phyloP scores from a whole-genome alignment of 352 stramenopile genomes.

The Globisporangium cederbergense region DNA sequence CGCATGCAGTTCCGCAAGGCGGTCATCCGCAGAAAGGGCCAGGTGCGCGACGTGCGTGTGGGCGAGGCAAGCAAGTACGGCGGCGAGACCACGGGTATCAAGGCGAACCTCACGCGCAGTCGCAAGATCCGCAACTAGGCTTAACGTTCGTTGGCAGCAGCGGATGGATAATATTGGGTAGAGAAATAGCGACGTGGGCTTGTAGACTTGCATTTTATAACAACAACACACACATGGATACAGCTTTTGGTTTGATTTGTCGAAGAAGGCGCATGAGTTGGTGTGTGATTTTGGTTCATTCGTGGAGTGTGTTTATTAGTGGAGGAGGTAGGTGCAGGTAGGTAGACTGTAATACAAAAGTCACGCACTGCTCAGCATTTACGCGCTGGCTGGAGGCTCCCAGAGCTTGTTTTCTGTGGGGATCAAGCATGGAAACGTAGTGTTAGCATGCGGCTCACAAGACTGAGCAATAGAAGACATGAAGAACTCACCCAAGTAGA shows the following conservation, averaged over 20 bases:
- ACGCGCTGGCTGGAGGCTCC: conserved; percentile 65
- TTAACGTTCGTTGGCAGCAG: not conserved
- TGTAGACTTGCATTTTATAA: conserved; percentile 20
- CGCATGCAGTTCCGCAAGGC: conserved; percentile 96
- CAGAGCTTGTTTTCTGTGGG: conserved; percentile 80
- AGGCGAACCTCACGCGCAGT: conserved; percentile 86
- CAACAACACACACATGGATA: conserved; percentile 3
- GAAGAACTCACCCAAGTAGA: conserved; percentile 71
- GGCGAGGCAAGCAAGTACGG: conserved; percentile 86
- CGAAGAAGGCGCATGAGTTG: not conserved
- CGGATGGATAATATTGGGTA: conserved; percentile 13
- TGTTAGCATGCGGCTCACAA: not conserved
- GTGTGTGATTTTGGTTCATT: conserved; percentile 3
- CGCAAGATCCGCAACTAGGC: conserved; percentile 86
- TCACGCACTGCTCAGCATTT: conserved; percentile 14
- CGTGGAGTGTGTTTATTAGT: conserved; percentile 16
- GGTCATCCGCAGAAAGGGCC: conserved; percentile 96
- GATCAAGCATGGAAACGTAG: not conserved
- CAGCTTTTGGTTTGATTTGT: not conserved
- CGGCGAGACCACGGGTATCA: conserved; percentile 89
- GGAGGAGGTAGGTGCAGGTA: not conserved
- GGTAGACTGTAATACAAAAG: conserved; percentile 7
- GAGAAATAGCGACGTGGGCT: conserved; percentile 9
- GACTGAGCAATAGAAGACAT: not conserved
- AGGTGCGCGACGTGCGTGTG: conserved; percentile 92